Evolutionary conservation across 2,329 filamentous ascomycete genomes (phyloP).

Genomic region (Torrubiellomyces zombiae): DNA sequence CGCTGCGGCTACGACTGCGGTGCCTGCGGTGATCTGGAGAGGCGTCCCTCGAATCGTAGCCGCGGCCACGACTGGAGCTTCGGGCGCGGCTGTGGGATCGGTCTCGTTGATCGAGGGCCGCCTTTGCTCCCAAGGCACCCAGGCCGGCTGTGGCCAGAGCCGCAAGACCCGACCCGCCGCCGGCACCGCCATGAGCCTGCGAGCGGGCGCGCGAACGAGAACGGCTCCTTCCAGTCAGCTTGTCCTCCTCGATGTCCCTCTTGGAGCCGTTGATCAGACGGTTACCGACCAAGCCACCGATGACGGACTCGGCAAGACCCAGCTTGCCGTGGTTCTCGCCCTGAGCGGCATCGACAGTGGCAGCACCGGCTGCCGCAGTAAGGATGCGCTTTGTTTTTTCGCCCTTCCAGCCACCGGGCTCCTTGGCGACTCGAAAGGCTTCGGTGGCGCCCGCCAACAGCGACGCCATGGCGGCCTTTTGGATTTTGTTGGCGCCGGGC

Average conservation of each 20-base stretch:
- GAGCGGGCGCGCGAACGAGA: slow-evolving; percentile 52
- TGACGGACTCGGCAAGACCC: slow-evolving; percentile 69
- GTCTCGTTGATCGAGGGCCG: slow-evolving; percentile 33
- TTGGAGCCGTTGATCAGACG: slow-evolving; percentile 68
- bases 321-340: slow-evolving; percentile 64
- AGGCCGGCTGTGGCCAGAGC: slow-evolving; percentile 46
- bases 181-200: slow-evolving; percentile 24
- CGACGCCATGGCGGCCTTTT: slow-evolving; percentile 82
- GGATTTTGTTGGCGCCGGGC: slow-evolving; percentile 39
- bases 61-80: slow-evolving; percentile 28
- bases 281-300: slow-evolving; percentile 77
- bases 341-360: slow-evolving; percentile 66
- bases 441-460: slow-evolving; percentile 81
- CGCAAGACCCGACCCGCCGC: slow-evolving; percentile 36
- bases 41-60: slow-evolving; percentile 23
- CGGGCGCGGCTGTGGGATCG: slow-evolving; percentile 35
- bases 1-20: slow-evolving; percentile 43
- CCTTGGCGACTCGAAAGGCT: slow-evolving; percentile 78
- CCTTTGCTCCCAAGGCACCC: slow-evolving; percentile 45
- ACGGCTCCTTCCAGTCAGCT: slow-evolving; percentile 43
- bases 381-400: slow-evolving; percentile 84
- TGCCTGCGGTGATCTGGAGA: slow-evolving; percentile 27
- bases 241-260: slow-evolving; percentile 47
- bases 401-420: slow-evolving; percentile 77
- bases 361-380: slow-evolving; percentile 73